A percentile compares a stretch with the other conserved stretches of the same genome.
phyloP scores from a whole-genome alignment of 129 eudicot species.

The Kitagawia praeruptora region DNA sequence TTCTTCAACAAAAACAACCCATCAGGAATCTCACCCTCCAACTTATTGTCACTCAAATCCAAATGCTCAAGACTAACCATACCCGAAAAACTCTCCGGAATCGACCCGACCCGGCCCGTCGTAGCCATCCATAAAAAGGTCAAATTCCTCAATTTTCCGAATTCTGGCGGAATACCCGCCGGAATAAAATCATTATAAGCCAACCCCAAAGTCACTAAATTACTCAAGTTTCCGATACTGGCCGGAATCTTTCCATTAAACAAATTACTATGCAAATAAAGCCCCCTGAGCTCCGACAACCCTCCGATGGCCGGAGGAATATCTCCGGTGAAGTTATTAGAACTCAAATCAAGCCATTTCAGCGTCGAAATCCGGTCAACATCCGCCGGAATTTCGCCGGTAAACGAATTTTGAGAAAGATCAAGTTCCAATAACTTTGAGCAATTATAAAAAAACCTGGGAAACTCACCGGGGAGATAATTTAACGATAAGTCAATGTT shows the following conservation, averaged over 20 bases:
- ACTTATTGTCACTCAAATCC: conserved; percentile 47
- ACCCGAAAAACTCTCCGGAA: conserved; percentile 45
- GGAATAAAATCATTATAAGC: conserved; percentile 50
- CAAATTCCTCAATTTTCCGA: conserved; percentile 48
- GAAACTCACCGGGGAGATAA: conserved; percentile 52
- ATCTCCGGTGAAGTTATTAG: conserved; percentile 83
- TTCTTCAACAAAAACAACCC: conserved; percentile 63
- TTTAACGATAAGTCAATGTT: conserved; percentile 30
- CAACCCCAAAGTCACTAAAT: conserved; percentile 29
- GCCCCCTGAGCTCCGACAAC: conserved; percentile 23
- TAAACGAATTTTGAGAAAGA: conserved; percentile 44
- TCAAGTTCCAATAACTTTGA: conserved; percentile 36
- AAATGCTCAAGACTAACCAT: conserved; percentile 37
- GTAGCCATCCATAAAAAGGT: conserved; percentile 41
- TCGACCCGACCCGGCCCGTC: conserved; percentile 39
- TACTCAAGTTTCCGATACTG: conserved; percentile 57
- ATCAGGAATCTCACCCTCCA: conserved; percentile 58
- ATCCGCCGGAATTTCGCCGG: conserved; percentile 51
- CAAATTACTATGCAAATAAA: conserved; percentile 40
- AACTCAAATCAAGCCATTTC: conserved; percentile 34
- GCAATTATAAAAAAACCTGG: conserved; percentile 46
- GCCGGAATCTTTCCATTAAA: conserved; percentile 63
- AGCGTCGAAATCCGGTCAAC: conserved; percentile 38
- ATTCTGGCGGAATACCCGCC: conserved; percentile 52
- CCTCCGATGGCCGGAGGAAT: conserved; percentile 63